A percentile compares a stretch with the other conserved stretches of the same genome.
Conservation (phyloP, 2,329 filamentous ascomycete species). For the Cordyceps javanica region DNA sequence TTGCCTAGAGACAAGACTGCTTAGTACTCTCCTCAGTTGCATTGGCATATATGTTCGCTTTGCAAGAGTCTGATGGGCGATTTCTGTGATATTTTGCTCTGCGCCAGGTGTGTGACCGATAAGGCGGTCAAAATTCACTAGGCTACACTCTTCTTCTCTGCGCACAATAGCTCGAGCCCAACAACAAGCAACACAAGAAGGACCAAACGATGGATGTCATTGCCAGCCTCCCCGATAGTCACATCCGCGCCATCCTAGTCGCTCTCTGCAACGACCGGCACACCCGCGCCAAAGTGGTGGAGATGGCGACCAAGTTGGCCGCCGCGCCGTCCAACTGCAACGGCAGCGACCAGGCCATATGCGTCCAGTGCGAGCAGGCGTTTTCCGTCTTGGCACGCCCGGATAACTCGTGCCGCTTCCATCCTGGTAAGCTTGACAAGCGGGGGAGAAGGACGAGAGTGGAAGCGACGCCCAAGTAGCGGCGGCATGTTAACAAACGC, state of each 20-base stretch:
- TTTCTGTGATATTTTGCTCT: no score
- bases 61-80: no score
- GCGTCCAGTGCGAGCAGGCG: not conserved
- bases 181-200: no score
- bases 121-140: no score
- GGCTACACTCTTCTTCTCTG: no score
- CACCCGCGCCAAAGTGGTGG: not conserved
- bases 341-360: not conserved
- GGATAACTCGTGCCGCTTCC: not conserved
- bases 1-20: no score
- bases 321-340: not conserved
- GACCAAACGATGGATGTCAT: not conserved
- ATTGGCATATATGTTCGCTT: no score
- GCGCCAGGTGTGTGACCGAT: no score
- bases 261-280: not conserved
- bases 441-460: no score
- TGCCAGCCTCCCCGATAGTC: not conserved
- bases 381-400: not conserved
- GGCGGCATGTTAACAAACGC: conserved; percentile 1
- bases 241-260: conserved; percentile 1
- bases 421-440: not conserved
- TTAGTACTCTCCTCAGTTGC: no score
- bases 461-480: not conserved
- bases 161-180: no score
- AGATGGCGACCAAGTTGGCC: not conserved